phyloP scores from a whole-genome alignment of 192 early-diverging fungal genomes.

The Thamnidium elegans region DNA sequence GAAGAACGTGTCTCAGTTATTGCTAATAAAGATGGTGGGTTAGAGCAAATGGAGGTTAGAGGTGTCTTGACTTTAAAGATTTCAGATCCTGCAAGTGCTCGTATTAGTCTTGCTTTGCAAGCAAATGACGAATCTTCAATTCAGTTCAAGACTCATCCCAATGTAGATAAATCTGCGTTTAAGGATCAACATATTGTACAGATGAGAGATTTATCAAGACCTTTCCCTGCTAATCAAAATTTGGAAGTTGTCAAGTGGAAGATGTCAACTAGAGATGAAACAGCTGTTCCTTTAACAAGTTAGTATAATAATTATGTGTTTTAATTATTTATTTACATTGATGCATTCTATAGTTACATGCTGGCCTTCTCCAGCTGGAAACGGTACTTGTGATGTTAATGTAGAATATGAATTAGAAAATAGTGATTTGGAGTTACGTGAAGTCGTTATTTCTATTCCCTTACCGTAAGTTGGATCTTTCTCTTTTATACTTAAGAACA shows the following conservation, averaged over 20 bases:
- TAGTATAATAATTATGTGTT: conserved; percentile 18
- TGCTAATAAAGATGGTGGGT: conserved; percentile 86
- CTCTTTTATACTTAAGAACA: neutral
- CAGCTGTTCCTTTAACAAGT: conserved; percentile 78
- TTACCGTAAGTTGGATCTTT: conserved; percentile 59
- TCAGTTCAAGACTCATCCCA: conserved; percentile 97
- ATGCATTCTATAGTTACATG: conserved; percentile 72
- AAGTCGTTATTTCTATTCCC: conserved; percentile 88
- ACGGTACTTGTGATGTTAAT: conserved; percentile 89
- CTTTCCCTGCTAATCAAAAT: conserved; percentile 84
- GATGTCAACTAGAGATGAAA: conserved; percentile 78
- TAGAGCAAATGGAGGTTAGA: conserved; percentile 92
- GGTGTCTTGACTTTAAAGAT: conserved; percentile 85
- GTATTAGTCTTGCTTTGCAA: conserved; percentile 62
- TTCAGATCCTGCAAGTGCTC: conserved; percentile 59
- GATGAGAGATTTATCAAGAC: conserved; percentile 74
- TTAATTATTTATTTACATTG: neutral
- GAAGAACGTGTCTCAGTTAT: conserved; percentile 85
- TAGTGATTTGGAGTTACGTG: conserved; percentile 73
- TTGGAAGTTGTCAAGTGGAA: conserved; percentile 91
- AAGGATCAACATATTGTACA: conserved; percentile 66
- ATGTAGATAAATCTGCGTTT: conserved; percentile 92
- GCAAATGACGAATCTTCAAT: conserved; percentile 60
- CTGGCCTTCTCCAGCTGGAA: conserved; percentile 91
- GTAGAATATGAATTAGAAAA: conserved; percentile 93